Conservation (phyloP, 441 rosid species). For the Hura crepitans region DNA sequence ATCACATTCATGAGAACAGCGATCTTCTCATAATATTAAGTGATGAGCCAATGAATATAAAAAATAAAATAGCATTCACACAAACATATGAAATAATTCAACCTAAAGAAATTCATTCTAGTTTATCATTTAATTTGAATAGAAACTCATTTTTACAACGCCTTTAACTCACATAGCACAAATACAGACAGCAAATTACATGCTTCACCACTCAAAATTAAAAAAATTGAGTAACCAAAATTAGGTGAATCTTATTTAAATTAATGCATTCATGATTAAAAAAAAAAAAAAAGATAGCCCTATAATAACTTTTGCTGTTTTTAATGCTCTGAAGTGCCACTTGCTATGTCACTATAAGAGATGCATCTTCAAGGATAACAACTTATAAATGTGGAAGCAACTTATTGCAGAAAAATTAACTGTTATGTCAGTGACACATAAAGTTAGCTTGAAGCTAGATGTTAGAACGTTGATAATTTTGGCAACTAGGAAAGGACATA, state of each 20-base stretch:
- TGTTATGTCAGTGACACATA: background rate
- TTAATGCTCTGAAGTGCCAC: background rate
- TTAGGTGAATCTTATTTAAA: background rate
- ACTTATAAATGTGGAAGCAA: background rate
- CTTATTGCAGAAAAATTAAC: background rate
- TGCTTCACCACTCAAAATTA: background rate
- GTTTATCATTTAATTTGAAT: background rate
- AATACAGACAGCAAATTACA: background rate
- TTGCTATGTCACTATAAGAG: background rate
- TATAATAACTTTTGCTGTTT: background rate
- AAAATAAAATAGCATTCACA: constrained; percentile 5
- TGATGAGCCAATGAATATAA: background rate
- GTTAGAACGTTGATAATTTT: background rate
- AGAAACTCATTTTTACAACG: background rate
- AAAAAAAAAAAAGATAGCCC: too few relatives aligned
- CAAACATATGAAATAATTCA: background rate
- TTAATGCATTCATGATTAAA: background rate
- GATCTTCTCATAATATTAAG: background rate
- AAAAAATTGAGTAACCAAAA: background rate
- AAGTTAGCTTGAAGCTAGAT: too few relatives aligned
- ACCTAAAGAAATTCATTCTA: background rate
- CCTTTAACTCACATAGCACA: background rate
- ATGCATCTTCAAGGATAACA: background rate
- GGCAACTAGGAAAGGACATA: background rate
- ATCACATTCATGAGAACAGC: background rate